Conservation (phyloP, 2,329 filamentous ascomycete species). For the Colletotrichum sojae region DNA sequence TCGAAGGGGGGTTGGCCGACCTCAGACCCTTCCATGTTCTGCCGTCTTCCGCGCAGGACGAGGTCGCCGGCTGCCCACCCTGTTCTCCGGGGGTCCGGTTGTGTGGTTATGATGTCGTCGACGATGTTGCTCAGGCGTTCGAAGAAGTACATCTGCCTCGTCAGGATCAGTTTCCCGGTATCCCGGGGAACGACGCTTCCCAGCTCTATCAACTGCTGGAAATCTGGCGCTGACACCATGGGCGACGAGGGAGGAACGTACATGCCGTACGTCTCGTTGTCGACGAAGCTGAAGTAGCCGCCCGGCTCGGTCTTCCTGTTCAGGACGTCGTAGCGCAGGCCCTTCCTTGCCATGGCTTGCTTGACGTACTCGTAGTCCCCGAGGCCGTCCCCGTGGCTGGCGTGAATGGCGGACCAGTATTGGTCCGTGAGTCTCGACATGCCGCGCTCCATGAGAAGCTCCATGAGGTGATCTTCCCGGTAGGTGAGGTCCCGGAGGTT, state of each 20-base stretch:
- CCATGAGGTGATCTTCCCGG: constrained; percentile 52
- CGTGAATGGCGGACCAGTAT: constrained; percentile 43
- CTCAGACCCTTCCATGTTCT: too few relatives aligned
- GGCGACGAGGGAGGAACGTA: too few relatives aligned
- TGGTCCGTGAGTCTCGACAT: constrained; percentile 52
- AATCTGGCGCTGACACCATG: constrained; percentile 43
- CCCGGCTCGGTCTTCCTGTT: constrained; percentile 42
- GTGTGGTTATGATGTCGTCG: constrained; percentile 57
- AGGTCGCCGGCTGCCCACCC: constrained; percentile 44
- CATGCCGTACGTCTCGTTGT: constrained; percentile 53
- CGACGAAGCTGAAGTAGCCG: constrained; percentile 55
- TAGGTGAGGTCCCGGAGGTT: constrained; percentile 58
- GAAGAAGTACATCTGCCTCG: constrained; percentile 54
- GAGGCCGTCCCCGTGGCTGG: constrained; percentile 46
- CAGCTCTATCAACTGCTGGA: constrained; percentile 43
- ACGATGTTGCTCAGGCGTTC: constrained; percentile 58
- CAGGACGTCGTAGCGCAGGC: constrained; percentile 48
- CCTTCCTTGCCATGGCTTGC: constrained; percentile 50
- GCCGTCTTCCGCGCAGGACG: constrained; percentile 43
- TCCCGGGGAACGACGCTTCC: constrained; percentile 47
- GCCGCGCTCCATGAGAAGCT: constrained; percentile 55
- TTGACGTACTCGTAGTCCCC: constrained; percentile 55
- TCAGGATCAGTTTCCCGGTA: constrained; percentile 54
- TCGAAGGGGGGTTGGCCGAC: too few relatives aligned
- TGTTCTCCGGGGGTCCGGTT: constrained; percentile 51